Evolutionary conservation across 371 early-diverging fungal genomes (phyloP).

Genomic region (Fennellomyces sp.): DNA sequence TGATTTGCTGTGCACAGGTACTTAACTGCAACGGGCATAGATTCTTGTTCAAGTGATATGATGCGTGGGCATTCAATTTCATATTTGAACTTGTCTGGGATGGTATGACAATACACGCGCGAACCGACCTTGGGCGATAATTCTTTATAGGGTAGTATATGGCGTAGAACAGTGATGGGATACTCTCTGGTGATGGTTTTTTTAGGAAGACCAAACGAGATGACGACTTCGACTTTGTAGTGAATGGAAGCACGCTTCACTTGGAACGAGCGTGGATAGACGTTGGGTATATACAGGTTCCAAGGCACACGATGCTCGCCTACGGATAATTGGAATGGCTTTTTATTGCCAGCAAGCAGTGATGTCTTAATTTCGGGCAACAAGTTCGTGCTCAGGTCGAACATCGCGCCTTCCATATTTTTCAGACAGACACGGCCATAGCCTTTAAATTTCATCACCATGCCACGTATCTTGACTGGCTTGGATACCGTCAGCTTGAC

Average conservation of each 20-base stretch:
- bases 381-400: conserved; percentile 18
- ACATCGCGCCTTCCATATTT: conserved; percentile 8
- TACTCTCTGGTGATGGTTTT: conserved; percentile 36
- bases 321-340: conserved; percentile 17
- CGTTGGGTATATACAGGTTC: conserved; percentile 38
- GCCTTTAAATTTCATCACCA: conserved; percentile 50
- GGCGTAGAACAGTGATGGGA: conserved; percentile 37
- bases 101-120: conserved; percentile 30
- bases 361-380: conserved; percentile 38
- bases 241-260: conserved; percentile 34
- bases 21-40: conserved; percentile 35
- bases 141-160: conserved; percentile 37
- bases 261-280: conserved; percentile 35
- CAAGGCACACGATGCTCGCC: conserved; percentile 40
- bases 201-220: conserved; percentile 24
- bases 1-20: conserved; percentile 36
- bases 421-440: conserved; percentile 22
- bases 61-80: conserved; percentile 44
- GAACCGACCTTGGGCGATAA: conserved; percentile 36
- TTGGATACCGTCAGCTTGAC: conserved; percentile 27
- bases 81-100: conserved; percentile 46
- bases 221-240: conserved; percentile 35
- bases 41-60: conserved; percentile 34
- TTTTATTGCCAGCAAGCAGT: conserved; percentile 23
- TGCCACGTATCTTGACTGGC: conserved; percentile 36